Percentiles rank a stretch among this genome's conserved stretches.
These are phyloP conservation scores for Lipomyces chichibuensis DNA, from an alignment of 805 yeast species.

Conservation along the genomic window DNA sequence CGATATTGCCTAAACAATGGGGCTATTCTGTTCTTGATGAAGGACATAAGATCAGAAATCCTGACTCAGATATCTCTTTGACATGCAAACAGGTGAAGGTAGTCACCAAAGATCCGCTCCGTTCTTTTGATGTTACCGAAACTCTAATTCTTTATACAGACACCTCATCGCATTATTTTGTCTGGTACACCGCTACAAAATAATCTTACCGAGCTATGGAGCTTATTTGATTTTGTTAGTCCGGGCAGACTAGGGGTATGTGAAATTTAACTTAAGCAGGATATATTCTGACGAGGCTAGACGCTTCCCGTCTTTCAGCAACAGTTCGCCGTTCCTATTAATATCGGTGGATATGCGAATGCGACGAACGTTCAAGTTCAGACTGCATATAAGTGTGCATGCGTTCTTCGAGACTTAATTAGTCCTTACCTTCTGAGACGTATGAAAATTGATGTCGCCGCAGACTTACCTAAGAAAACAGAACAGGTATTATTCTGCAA, in stretches of 20 bases:
- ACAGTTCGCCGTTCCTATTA: constrained; percentile 90
- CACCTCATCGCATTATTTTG: constrained; percentile 81
- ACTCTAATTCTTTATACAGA: constrained; percentile 38
- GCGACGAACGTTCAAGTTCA: constrained; percentile 96
- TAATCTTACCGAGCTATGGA: constrained; percentile 89
- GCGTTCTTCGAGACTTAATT: constrained; percentile 80
- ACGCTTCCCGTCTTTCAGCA: constrained; percentile 92
- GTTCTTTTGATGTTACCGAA: neutral
- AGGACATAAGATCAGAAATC: constrained; percentile 95
- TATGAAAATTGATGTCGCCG: constrained; percentile 91
- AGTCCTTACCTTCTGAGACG: constrained; percentile 87
- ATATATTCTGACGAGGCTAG: neutral
- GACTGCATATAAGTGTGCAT: constrained; percentile 95
- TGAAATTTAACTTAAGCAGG: neutral
- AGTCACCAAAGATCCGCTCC: neutral
- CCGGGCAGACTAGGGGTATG: constrained; percentile 82
- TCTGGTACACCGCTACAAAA: constrained; percentile 98
- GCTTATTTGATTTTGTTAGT: constrained; percentile 88
- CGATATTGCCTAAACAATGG: constrained; percentile 73
- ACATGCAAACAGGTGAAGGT: constrained; percentile 74
- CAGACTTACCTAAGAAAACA: constrained; percentile 87
- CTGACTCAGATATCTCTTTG: constrained; percentile 84
- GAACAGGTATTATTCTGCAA: constrained; percentile 94
- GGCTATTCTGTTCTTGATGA: constrained; percentile 91
- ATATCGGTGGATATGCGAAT: constrained; percentile 97